A percentile compares a stretch with the other conserved stretches of the same genome.
Evolutionary conservation across 2,329 filamentous ascomycete species (phyloP).

Genomic region (Teratosphaeria zuluensis): DNA sequence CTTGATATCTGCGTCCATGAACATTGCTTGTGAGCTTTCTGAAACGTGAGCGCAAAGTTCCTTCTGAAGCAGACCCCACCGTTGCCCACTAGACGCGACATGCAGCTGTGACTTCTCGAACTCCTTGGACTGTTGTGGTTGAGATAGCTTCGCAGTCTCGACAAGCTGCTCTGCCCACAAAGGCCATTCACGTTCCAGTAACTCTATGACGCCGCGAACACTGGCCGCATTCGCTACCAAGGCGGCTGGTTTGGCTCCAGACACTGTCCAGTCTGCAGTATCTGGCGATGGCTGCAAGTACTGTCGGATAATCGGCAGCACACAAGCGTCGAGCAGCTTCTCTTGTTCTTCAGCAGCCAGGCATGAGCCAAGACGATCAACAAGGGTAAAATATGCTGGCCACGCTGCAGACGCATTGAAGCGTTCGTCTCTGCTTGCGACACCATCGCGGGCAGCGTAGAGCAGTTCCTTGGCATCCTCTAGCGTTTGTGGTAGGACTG

Average conservation of each 20-base stretch:
- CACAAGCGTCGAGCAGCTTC: conserved; percentile 36
- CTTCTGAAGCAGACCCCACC: conserved; percentile 50
- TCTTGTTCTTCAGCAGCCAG: conserved; percentile 36
- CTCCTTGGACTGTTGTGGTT: conserved; percentile 73
- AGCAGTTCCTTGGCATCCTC: conserved; percentile 54
- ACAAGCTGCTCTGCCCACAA: conserved; percentile 53
- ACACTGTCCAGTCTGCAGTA: conserved; percentile 42
- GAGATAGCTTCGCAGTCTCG: conserved; percentile 59
- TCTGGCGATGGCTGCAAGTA: conserved; percentile 42
- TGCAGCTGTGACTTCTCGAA: conserved; percentile 62
- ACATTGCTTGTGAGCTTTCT: conserved; percentile 11
- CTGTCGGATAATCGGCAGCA: conserved; percentile 45
- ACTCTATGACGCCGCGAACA: conserved; percentile 14
- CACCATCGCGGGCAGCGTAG: conserved; percentile 58
- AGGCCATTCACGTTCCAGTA: conserved; percentile 51
- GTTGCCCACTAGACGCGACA: conserved; percentile 55
- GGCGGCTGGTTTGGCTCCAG: conserved; percentile 32
- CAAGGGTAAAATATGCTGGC: conserved; percentile 61
- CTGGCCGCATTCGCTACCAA: conserved; percentile 29
- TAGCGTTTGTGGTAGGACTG: conserved; percentile 44
- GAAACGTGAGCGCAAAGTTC: conserved; percentile 24
- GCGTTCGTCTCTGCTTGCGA: conserved; percentile 65
- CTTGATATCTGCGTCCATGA: conserved; percentile 29
- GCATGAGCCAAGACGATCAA: conserved; percentile 28
- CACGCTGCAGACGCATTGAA: conserved; percentile 61